A percentile compares a stretch with the other conserved stretches of the same genome.
Conservation (phyloP, 768 basidiomycete species). For the Lactarius sp. region DNA sequence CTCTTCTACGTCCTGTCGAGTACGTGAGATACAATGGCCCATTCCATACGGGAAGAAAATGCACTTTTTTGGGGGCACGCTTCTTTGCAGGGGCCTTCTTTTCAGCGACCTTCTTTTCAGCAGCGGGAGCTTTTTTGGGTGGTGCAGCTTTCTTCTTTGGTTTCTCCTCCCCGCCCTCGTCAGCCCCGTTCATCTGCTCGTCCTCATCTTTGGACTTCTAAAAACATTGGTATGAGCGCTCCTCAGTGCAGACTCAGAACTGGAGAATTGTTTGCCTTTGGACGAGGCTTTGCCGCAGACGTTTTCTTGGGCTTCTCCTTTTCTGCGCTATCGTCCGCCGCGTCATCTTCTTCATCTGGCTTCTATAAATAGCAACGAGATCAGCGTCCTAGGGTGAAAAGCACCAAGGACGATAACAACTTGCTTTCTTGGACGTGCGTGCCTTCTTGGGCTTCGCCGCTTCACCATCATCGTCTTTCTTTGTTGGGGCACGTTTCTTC, state of each 20-base stretch:
- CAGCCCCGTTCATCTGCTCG: conserved; percentile 37
- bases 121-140: conserved; percentile 32
- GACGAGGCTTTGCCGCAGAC: conserved; percentile 34
- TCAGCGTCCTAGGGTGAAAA: neutral
- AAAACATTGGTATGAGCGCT: neutral
- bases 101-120: conserved; percentile 45
- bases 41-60: neutral
- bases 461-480: conserved; percentile 35
- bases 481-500: conserved; percentile 27
- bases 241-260: neutral
- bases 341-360: conserved; percentile 37
- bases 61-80: conserved; percentile 36
- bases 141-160: conserved; percentile 27
- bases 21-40: neutral
- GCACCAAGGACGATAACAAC: neutral
- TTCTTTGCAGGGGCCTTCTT: conserved; percentile 46
- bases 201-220: conserved; percentile 54
- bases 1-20: conserved; percentile 34
- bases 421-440: conserved; percentile 24
- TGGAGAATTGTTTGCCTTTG: conserved; percentile 1
- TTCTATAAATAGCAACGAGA: conserved; percentile 21
- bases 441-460: conserved; percentile 35
- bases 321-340: conserved; percentile 39
- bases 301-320: conserved; percentile 56
- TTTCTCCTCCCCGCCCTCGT: conserved; percentile 39